These are phyloP conservation scores for Coemansia sp. DNA, from an alignment of 192 early-diverging fungal species.

Conservation along the genomic window DNA sequence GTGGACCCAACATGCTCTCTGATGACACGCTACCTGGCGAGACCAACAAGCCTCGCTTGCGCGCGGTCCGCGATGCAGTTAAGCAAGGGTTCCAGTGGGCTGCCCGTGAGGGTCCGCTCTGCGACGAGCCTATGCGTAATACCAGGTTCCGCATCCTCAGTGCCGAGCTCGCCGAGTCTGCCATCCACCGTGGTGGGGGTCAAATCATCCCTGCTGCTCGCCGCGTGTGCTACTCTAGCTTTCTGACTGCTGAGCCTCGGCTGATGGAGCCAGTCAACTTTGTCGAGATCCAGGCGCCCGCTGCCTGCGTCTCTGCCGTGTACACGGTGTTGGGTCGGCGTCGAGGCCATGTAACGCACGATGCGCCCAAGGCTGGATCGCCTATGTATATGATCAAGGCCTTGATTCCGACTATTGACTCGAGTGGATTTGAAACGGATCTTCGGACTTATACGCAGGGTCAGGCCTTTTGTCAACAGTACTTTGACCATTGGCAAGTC, in stretches of 20 bases:
- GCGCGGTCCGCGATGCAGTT: constrained; percentile 81
- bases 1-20: constrained; percentile 89
- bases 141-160: constrained; percentile 94
- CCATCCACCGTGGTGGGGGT: constrained; percentile 92
- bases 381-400: constrained; percentile 94
- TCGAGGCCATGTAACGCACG: constrained; percentile 95
- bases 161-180: constrained; percentile 80
- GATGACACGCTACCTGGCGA: constrained; percentile 97
- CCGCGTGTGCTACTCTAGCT: constrained; percentile 95
- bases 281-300: constrained; percentile 97
- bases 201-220: constrained; percentile 97
- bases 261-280: constrained; percentile 97
- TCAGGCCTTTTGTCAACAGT: constrained; percentile 96
- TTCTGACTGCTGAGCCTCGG: constrained; percentile 92
- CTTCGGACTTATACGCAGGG: constrained; percentile 95
- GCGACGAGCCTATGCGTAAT: constrained; percentile 96
- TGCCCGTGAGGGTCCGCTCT: constrained; percentile 92
- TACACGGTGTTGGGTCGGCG: constrained; percentile 93
- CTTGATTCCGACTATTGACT: constrained; percentile 94
- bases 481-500: constrained; percentile 98
- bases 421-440: constrained; percentile 96
- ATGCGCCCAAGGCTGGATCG: constrained; percentile 92
- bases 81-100: constrained; percentile 99
- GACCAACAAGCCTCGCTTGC: constrained; percentile 79
- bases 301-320: constrained; percentile 92